Evolutionary conservation across 208 protist genomes (phyloP), one percentile per base, ranked within the genome.

Genomic region (Leptomonas pyrrhocoris): DNA sequence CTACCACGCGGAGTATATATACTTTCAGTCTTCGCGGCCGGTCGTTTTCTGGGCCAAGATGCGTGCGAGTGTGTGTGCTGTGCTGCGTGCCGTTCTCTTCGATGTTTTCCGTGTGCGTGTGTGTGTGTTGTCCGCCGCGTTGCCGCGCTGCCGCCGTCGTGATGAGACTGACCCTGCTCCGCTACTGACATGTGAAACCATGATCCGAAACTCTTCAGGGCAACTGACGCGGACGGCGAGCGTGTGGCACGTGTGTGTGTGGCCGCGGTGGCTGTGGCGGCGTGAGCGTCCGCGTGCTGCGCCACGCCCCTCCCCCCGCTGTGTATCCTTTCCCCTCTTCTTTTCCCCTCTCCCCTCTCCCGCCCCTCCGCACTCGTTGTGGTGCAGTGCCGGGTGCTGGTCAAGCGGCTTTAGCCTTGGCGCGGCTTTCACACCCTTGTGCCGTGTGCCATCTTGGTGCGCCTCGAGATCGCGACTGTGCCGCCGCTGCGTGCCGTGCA

Each of bases 401-500:
- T 59, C 19, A 67, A 67, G 69, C 69, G 69, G 69, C 69, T 75
- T 75, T 66, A 75, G 69, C 69, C 69, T 64, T 75, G 69, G 69
- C 58, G 40, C 69, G 69, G 69, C 69, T 59, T 67, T 75, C 60
- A 75, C 60, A 66, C 46, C 60, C 60, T 60, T 62, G 60, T 75
- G 69, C 69, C 60, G 69, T 68, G 40, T 54, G 69, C 69, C 69
- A 75, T 64, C 69, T 75, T 75, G 69, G 69, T 75, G 69, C 69
- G 69, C 69, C 60, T 65, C 69, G 55, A 75, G 38, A 42, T 42
- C 6, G 38, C 38, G 13, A 66, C n/a, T 73, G 46, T 28, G 16
- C 19, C n/a, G n/a, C n/a, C n/a, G n/a, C n/a, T 43, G 21, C 30
- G 55, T 27, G 21, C 27, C 18, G 30, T 36, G 40, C 15, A 25